These are phyloP conservation scores for Cystobasidium slooffiae DNA, from an alignment of 1,284 basidiomycete species.

Conservation along the genomic window DNA sequence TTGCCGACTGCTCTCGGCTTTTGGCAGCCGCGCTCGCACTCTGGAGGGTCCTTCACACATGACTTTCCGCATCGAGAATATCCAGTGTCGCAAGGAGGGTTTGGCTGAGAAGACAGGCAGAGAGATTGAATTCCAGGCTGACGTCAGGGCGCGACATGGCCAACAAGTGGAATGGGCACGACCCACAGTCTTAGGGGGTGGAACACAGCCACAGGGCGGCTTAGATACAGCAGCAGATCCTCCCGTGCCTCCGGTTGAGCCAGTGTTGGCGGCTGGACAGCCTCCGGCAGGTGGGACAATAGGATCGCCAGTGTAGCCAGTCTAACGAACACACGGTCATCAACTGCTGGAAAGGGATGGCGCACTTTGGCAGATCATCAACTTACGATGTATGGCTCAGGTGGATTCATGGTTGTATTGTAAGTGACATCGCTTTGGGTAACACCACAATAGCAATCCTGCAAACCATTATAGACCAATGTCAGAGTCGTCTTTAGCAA, in stretches of 20 bases:
- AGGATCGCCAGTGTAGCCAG: constrained; percentile 15
- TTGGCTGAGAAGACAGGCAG: background rate
- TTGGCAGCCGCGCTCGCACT: constrained; percentile 3
- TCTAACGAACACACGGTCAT: background rate
- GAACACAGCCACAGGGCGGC: constrained; percentile 8
- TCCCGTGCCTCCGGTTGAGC: background rate
- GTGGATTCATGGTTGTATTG: constrained; percentile 22
- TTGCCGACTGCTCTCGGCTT: background rate
- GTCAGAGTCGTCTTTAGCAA: too few species aligned
- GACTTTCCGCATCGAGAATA: constrained; percentile 21
- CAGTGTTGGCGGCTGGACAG: constrained; percentile 1
- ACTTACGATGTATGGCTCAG: constrained; percentile 15
- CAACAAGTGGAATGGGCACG: too few species aligned
- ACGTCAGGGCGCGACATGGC: too few species aligned
- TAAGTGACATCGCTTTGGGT: constrained; percentile 32
- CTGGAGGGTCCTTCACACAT: constrained; percentile 17
- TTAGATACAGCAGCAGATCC: background rate
- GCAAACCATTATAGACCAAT: background rate
- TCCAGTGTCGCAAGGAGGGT: constrained; percentile 23
- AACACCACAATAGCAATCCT: constrained; percentile 37
- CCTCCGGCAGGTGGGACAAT: constrained; percentile 19
- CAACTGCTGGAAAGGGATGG: too few species aligned
- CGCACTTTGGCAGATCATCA: too few species aligned
- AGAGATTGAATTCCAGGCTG: too few species aligned
- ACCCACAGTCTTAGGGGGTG: background rate